Percentiles rank a stretch among this genome's conserved stretches.
Evolutionary conservation across 495 filamentous ascomycete species (phyloP).

Genomic region (Tuber borchii): DNA sequence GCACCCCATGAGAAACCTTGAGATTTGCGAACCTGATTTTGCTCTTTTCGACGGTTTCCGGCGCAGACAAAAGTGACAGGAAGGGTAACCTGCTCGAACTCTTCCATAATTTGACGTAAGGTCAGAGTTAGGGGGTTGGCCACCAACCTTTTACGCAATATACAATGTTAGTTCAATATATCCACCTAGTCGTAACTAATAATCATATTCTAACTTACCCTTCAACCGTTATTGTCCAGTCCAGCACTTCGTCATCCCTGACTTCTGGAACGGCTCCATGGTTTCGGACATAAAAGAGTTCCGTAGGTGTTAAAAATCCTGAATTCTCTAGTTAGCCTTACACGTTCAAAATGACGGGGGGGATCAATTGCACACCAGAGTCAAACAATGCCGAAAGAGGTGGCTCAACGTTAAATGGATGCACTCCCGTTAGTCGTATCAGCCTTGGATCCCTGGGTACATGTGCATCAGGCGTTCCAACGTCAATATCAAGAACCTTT

Average conservation of each 20-base stretch:
- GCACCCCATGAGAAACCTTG: slow-evolving; percentile 97
- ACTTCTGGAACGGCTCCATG: slow-evolving; percentile 83
- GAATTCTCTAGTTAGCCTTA: slow-evolving; percentile 15
- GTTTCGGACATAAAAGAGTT: slow-evolving; percentile 93
- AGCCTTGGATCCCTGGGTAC: slow-evolving; percentile 81
- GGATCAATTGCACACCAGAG: slow-evolving; percentile 50
- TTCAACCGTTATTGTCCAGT: slow-evolving; percentile 83
- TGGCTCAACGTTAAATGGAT: slow-evolving; percentile 92
- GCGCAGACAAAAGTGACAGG: slow-evolving; percentile 91
- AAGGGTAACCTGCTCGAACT: slow-evolving; percentile 78
- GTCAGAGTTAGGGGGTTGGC: slow-evolving; percentile 67
- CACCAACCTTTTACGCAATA: slow-evolving; percentile 50
- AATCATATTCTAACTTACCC: slow-evolving; percentile 49
- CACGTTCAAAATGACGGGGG: background rate
- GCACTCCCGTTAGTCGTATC: slow-evolving; percentile 81
- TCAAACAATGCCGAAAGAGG: slow-evolving; percentile 74
- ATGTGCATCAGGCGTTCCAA: slow-evolving; percentile 76
- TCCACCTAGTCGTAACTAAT: background rate
- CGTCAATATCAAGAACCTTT: slow-evolving; percentile 64
- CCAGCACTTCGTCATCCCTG: slow-evolving; percentile 61
- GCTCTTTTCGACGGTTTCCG: slow-evolving; percentile 89
- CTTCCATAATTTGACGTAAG: slow-evolving; percentile 63
- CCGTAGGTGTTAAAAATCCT: slow-evolving; percentile 83
- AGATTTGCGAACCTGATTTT: slow-evolving; percentile 83
- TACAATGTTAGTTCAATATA: slow-evolving; percentile 24